Evolutionary conservation across 1,139 yeast genomes (phyloP).

Genomic region (Yamadazyma oceani): DNA sequence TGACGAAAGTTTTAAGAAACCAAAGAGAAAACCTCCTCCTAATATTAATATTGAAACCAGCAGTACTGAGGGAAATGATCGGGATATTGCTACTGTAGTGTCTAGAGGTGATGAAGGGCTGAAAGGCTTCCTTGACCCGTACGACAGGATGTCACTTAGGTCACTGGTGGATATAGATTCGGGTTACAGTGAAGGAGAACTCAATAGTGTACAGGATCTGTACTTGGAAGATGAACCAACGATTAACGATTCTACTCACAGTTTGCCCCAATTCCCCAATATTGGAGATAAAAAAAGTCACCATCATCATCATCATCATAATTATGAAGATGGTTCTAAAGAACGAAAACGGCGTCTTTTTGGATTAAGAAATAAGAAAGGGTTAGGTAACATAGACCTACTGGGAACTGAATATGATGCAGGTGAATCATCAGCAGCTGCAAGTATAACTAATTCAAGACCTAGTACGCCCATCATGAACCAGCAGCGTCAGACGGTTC

Average conservation of each 20-base stretch:
- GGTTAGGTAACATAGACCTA: slow-evolving; percentile 17
- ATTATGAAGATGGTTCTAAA: slow-evolving; percentile 6
- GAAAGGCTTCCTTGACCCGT: slow-evolving; percentile 1
- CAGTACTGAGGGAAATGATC: slow-evolving; percentile 4
- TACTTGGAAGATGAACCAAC: slow-evolving; percentile 13
- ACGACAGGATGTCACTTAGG: slow-evolving; percentile 14
- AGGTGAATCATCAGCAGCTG: slow-evolving; percentile 12
- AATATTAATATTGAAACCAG: slow-evolving; percentile 7
- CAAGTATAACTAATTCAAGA: slow-evolving; percentile 17
- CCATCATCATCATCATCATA: slow-evolving; percentile 8
- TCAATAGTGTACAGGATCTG: background rate
- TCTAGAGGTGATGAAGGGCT: slow-evolving; percentile 1
- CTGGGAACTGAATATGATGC: slow-evolving; percentile 18
- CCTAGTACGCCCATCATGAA: slow-evolving; percentile 16
- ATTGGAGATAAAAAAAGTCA: slow-evolving; percentile 14
- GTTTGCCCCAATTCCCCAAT: slow-evolving; percentile 31
- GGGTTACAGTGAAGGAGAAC: slow-evolving; percentile 9
- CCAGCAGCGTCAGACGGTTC: slow-evolving; percentile 33
- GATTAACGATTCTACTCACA: slow-evolving; percentile 8
- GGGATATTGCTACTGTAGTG: slow-evolving; percentile 11
- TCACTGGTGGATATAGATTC: slow-evolving; percentile 17
- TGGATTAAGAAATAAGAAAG: slow-evolving; percentile 20
- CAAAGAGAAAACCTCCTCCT: slow-evolving; percentile 32
- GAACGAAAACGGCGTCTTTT: slow-evolving; percentile 12
- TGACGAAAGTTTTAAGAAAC: slow-evolving; percentile 14